Evolutionary conservation across 2,329 filamentous ascomycete genomes (phyloP), one percentile per base, ranked within the genome.

Genomic region (Leptographium procerum): DNA sequence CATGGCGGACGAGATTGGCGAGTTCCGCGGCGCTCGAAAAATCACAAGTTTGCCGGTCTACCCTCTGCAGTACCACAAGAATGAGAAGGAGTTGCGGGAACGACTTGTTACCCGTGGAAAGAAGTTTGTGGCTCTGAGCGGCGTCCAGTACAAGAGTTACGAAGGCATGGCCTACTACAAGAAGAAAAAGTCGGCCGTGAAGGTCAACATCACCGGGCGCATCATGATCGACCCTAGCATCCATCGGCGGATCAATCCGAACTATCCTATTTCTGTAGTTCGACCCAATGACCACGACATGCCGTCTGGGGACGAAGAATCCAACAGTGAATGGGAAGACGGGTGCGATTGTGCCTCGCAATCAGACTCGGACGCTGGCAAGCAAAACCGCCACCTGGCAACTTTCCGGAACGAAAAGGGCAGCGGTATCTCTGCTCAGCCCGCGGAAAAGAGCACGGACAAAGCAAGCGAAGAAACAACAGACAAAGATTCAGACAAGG

Each of bases 191-290:
- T 75, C 78, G 60, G 75, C 89, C 16, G 74, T 88, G 68, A 92
- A 90, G 69, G 86, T 95, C 70, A 90, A 90, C 67, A 86, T 95
- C 69, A 89, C 91, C 62, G 88, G 90, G 22, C 85, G 91, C 33
- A 80, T 95, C 62, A 96, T 96, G 90, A 78, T 96, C 28, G 91
- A 96, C 67, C 84, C 89, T 0, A 84, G 84, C 4, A 88, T 88
- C 48, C 91, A 95, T 72, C 83, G 89, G 10, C 83, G 89, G 36
- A 88, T 92, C 69, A 89, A 94, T 64, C 88, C 91, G 1, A 95
- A 95, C 68, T 95, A 95, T 64, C 82, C 81, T 0, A 82, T 92
- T 65, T 89, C 87, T 26, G 78, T 81, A 1, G 84, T 95, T 57
- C 85, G 86, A 55, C 82, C 87, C 0, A 86, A 88, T 64, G 86